Evolutionary conservation across 495 filamentous ascomycete genomes (phyloP), one percentile per base, ranked within the genome.

Genomic region (Trichocladium antarcticum): DNA sequence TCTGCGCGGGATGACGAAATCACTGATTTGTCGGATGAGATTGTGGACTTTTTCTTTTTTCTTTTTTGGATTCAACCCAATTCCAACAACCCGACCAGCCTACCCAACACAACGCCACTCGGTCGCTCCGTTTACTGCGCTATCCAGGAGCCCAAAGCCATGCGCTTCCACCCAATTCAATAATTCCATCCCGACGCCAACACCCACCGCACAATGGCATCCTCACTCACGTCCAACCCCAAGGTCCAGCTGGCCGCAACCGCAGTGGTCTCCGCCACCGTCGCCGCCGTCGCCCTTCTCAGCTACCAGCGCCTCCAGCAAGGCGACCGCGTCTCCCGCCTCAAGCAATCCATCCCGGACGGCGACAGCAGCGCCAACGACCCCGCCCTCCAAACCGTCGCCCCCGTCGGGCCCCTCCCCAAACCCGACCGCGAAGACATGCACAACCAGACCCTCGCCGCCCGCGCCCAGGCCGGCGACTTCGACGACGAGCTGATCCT

Each of bases 401-500:
- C 82, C 43, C 76, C 83, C 49, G 85, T 80, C 61, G 85, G 86
- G 43, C 77, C 71, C 4, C 76, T 65, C 58, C 69, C 51, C 46
- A 65, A 51, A 63, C 75, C 46, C 60, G 69, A 58, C 51, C 84
- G 82, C 55, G 87, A 96, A 65, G 88, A 95, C 63, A 75, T 85
- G 54, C 77, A 82, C 57, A 82, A 80, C 66, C 76, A 79, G 32
- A 74, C 79, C 28, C 77, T 97, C 29, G 89, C 90, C 29, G 74
- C 77, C 27, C 78, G 87, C 57, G 92, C 89, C 9, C 82, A 86
- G 45, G 73, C 78, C 42, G 92, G 92, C 22, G 88, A 95, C 65
- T 97, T 92, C 60, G 87, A 96, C 70, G 85, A 96, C 63, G 88
- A 89, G 48, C 72, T 99, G 34, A 93, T 97, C 54, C 78, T 92